These are phyloP conservation scores for Aspergillus ruber DNA, from an alignment of 2,329 filamentous ascomycete genomes.

Conservation along the genomic window DNA sequence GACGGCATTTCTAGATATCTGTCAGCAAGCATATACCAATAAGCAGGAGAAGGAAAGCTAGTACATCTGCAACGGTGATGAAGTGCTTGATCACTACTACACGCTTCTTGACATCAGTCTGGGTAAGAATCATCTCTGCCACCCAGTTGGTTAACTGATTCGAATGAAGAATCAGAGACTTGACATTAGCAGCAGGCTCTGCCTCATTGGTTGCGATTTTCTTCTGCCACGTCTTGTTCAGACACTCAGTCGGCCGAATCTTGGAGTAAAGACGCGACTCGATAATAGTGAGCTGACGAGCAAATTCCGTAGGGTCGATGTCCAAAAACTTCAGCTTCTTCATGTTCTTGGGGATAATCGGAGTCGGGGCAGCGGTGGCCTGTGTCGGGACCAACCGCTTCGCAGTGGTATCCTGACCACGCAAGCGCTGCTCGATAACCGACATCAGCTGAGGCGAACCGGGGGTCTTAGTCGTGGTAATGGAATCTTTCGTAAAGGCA, in stretches of 20 bases:
- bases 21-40: conserved; percentile 8
- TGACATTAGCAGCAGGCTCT: conserved; percentile 88
- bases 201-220: conserved; percentile 65
- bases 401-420: conserved; percentile 77
- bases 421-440: conserved; percentile 79
- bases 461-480: conserved; percentile 88
- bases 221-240: conserved; percentile 99
- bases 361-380: conserved; percentile 71
- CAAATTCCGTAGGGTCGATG: conserved; percentile 92
- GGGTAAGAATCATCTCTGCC: conserved; percentile 94
- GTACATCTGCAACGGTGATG: conserved; percentile 86
- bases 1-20: conserved; percentile 71
- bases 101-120: conserved; percentile 89
- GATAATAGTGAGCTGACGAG: conserved; percentile 94
- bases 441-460: conserved; percentile 78
- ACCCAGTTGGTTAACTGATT: conserved; percentile 99
- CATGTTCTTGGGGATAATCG: conserved; percentile 98
- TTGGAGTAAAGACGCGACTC: conserved; percentile 92
- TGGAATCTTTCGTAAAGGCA: conserved; percentile 82
- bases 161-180: conserved; percentile 91
- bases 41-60: conserved; percentile 5
- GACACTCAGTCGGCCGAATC: conserved; percentile 89
- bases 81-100: conserved; percentile 99
- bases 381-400: conserved; percentile 83
- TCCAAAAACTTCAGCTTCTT: conserved; percentile 98